Base-by-base conservation (phyloP, 331 rosid genomes). In the Pyracantha coccinea region DNA sequence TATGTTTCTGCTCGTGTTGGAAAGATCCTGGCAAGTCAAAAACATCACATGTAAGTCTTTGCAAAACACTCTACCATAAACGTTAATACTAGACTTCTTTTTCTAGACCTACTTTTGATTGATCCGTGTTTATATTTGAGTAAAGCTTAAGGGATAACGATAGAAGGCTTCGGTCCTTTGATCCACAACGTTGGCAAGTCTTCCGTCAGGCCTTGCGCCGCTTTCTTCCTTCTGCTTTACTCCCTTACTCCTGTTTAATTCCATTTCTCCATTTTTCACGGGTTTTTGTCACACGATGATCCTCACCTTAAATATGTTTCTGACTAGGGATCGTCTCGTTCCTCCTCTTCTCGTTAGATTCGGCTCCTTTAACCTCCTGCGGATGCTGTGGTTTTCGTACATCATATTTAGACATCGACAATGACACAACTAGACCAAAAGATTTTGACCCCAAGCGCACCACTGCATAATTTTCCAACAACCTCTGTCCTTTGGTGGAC, bases 11-110 rank as follows among this genome's bases (percentile, higher is more conserved):
- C 64, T 59, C 31, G 27, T 63, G 52, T 29, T 71, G 73, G 76
- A 78, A 77, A 73, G 82, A 28, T 57, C 57, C 62, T 38, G 72
- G 58, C 65, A 31, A 64, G 75, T 31, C 4, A 74, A 61, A 77
- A 57, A 44, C 66, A 64, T 38, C 59, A 8, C 60, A 44, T 29
- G 50, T 45, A 53, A 58, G 64, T 54, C 32, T 53, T 21, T 75
- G 58, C 4, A 38, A 9, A 60, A 32, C 68, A 50, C 72, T 76
- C 55, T 64, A 24, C 23, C 2, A 29, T 7, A 1, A 16, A 62
- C 4, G 68, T 5, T 28, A 62, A 28, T 28, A 62, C 3, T 27
- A 28, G 67, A 16, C 41, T 62, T 27, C 5, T 16, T 29, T 62
- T 62, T 23, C 21, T 16, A 7, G 41, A 15, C 23, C 41, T 16